Evolutionary conservation across 768 basidiomycete species (phyloP).

Genomic region (Boletus rex-veris): DNA sequence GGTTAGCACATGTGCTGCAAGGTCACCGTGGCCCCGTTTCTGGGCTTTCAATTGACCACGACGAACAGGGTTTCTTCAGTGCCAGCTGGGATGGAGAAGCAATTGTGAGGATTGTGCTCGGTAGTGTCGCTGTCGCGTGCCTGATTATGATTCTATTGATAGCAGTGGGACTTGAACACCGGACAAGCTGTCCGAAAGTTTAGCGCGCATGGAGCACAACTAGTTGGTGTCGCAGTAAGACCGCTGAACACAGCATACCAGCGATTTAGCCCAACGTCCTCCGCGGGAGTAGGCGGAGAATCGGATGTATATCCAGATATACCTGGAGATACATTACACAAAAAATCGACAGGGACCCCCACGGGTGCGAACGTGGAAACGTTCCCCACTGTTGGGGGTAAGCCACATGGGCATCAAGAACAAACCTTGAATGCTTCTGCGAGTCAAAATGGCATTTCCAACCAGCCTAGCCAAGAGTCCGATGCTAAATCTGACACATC

Average conservation of each 20-base stretch:
- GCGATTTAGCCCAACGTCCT: slow-evolving; percentile 25
- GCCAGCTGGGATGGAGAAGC: slow-evolving; percentile 95
- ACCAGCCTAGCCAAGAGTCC: slow-evolving; percentile 33
- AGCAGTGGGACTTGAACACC: slow-evolving; percentile 99
- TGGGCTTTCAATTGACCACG: slow-evolving; percentile 72
- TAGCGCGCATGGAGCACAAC: slow-evolving; percentile 78
- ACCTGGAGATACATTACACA: slow-evolving; percentile 4
- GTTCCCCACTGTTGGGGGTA: slow-evolving; percentile 15
- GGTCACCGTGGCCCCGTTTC: slow-evolving; percentile 84
- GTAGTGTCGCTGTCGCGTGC: background rate
- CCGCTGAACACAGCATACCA: slow-evolving; percentile 48
- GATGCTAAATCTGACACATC: slow-evolving; percentile 78
- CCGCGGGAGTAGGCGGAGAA: slow-evolving; percentile 24
- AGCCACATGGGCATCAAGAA: slow-evolving; percentile 14
- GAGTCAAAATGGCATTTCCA: slow-evolving; percentile 26
- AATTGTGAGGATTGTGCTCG: slow-evolving; percentile 49
- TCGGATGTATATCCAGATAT: slow-evolving; percentile 16
- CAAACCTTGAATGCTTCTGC: slow-evolving; percentile 17
- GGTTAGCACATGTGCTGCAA: slow-evolving; percentile 55
- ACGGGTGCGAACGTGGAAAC: slow-evolving; percentile 23
- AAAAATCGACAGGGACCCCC: slow-evolving; percentile 12
- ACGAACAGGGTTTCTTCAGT: slow-evolving; percentile 84
- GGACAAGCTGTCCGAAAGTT: slow-evolving; percentile 77
- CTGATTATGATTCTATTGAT: slow-evolving; percentile 8
- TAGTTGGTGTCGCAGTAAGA: slow-evolving; percentile 75